phyloP scores from a whole-genome alignment of 2,329 filamentous ascomycete genomes.

The Penicillium sp. region DNA sequence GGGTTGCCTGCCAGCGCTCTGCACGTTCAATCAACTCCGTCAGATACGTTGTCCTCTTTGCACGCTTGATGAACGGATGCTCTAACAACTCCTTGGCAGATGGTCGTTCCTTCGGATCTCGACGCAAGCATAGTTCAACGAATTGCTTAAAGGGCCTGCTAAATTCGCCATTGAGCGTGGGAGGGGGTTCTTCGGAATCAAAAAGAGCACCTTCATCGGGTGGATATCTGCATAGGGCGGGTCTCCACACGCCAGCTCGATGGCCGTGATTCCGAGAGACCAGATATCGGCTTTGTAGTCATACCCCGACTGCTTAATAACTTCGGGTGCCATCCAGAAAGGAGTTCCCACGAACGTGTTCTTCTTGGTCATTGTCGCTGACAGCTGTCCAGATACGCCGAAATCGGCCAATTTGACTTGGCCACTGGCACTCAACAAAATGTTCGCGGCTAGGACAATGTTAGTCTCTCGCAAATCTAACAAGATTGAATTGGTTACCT shows the following conservation, averaged over 20 bases:
- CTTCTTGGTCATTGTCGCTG: constrained; percentile 98
- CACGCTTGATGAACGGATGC: constrained; percentile 82
- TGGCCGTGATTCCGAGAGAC: constrained; percentile 90
- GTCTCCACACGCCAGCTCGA: constrained; percentile 86
- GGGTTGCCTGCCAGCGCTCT: constrained; percentile 71
- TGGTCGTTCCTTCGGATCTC: constrained; percentile 83
- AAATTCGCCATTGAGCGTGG: constrained; percentile 73
- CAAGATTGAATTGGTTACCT: constrained; percentile 47
- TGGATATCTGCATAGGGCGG: constrained; percentile 95
- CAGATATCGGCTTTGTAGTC: constrained; percentile 98
- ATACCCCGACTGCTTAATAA: constrained; percentile 97
- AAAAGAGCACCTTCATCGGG: constrained; percentile 95
- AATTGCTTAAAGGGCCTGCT: constrained; percentile 81
- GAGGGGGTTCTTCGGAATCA: constrained; percentile 95
- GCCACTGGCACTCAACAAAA: constrained; percentile 79
- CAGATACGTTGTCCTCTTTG: constrained; percentile 93
- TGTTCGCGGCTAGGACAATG: constrained; percentile 69
- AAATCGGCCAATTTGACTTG: constrained; percentile 98
- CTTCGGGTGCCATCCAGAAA: constrained; percentile 99
- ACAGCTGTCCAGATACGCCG: constrained; percentile 91
- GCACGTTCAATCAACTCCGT: constrained; percentile 93
- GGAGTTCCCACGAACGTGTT: constrained; percentile 98
- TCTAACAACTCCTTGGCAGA: constrained; percentile 80
- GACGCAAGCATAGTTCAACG: constrained; percentile 73
- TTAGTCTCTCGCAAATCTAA: constrained; percentile 11